A percentile compares a stretch with the other conserved stretches of the same genome.
These are phyloP conservation scores for Mycena maculata DNA, from an alignment of 768 basidiomycete species.

Conservation along the genomic window DNA sequence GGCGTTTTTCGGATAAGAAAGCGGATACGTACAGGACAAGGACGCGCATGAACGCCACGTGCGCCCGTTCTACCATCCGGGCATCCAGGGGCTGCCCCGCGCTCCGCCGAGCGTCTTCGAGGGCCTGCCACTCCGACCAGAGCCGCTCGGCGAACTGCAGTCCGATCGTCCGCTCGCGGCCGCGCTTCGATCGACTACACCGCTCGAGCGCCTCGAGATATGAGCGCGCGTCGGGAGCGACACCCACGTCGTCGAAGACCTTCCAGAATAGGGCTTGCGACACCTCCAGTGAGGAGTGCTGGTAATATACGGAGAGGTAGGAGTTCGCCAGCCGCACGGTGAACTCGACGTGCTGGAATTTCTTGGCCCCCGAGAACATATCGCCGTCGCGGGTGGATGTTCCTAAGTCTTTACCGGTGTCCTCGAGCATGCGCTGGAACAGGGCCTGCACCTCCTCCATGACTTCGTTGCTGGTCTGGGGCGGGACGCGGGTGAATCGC, in stretches of 20 bases:
- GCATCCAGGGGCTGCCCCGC: conserved; percentile 47
- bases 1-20: conserved; percentile 12
- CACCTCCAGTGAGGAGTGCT: conserved; percentile 59
- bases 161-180: conserved; percentile 60
- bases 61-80: conserved; percentile 74
- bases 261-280: conserved; percentile 62
- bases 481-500: conserved; percentile 68
- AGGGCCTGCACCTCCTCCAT: conserved; percentile 75
- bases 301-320: conserved; percentile 83
- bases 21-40: conserved; percentile 64
- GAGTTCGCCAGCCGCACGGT: conserved; percentile 78
- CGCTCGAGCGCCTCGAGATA: conserved; percentile 78
- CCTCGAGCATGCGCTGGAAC: conserved; percentile 68
- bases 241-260: conserved; percentile 56
- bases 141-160: conserved; percentile 66
- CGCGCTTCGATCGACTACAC: conserved; percentile 59
- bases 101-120: conserved; percentile 55
- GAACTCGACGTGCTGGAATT: conserved; percentile 69
- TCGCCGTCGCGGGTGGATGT: conserved; percentile 14
- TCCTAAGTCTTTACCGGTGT: conserved; percentile 40
- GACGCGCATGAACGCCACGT: conserved; percentile 75
- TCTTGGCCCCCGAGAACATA: conserved; percentile 39
- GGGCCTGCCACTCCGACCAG: conserved; percentile 72
- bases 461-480: conserved; percentile 79
- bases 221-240: conserved; percentile 63